These are phyloP conservation scores for Pulveroboletus sp. DNA, from an alignment of 768 basidiomycete genomes.

Conservation along the genomic window DNA sequence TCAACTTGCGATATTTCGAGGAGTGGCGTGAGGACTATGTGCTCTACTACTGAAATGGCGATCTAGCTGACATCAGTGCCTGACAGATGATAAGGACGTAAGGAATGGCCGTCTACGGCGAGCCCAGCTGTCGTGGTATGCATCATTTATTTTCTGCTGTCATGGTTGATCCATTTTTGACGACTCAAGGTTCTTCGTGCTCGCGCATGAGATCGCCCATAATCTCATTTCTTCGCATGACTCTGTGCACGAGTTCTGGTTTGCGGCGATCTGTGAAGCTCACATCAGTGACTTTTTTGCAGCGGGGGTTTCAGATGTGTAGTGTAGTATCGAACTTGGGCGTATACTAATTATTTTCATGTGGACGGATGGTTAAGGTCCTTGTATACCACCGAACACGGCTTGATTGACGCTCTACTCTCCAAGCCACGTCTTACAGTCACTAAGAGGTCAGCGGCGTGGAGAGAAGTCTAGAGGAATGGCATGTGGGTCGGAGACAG, in stretches of 20 bases:
- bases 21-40: background rate
- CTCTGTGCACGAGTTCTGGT: slow-evolving; percentile 88
- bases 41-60: background rate
- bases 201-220: slow-evolving; percentile 89
- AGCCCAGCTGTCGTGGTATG: background rate
- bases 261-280: slow-evolving; percentile 78
- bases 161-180: background rate
- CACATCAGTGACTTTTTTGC: slow-evolving; percentile 37
- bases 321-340: background rate
- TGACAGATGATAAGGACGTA: background rate
- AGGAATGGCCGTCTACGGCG: background rate
- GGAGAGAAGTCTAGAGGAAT: slow-evolving; percentile 10
- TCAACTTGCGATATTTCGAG: background rate
- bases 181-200: slow-evolving; percentile 61
- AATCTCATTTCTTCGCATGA: slow-evolving; percentile 80
- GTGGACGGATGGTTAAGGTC: too few relatives aligned
- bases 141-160: background rate
- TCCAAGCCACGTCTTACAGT: slow-evolving; percentile 16
- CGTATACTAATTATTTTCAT: too few relatives aligned
- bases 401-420: too few relatives aligned
- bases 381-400: too few relatives aligned
- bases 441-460: slow-evolving; percentile 27
- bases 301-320: background rate
- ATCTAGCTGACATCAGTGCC: background rate
- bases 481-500: background rate